A percentile compares a stretch with the other conserved stretches of the same genome.
phyloP scores from a whole-genome alignment of 106 monocot species.

The Chionographis japonica region DNA sequence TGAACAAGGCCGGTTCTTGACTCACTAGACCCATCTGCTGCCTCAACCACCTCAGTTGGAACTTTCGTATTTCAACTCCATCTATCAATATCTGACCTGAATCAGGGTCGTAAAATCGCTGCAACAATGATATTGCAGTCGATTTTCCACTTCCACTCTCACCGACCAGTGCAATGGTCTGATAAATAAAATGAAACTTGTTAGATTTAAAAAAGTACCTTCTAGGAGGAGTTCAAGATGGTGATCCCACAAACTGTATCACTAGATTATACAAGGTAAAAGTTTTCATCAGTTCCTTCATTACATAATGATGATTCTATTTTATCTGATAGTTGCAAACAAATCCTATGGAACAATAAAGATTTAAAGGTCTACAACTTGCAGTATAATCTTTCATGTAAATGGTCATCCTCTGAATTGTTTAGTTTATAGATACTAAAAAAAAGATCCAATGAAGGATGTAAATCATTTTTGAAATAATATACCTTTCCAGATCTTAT shows the following conservation, averaged over 20 bases:
- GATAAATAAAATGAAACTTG: background rate
- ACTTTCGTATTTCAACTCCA: conserved; percentile 18
- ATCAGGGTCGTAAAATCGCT: conserved; percentile 19
- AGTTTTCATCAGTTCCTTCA: too few relatives aligned
- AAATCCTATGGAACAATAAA: too few relatives aligned
- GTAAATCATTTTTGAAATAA: background rate
- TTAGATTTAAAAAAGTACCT: background rate
- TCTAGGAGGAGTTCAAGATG: too few relatives aligned
- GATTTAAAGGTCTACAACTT: too few relatives aligned
- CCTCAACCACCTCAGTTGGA: conserved; percentile 16
- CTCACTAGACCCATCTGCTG: conserved; percentile 23
- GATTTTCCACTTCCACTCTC: conserved; percentile 24
- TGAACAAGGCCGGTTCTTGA: conserved; percentile 14
- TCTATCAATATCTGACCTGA: conserved; percentile 20
- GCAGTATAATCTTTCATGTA: too few relatives aligned
- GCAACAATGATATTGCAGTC: conserved; percentile 10
- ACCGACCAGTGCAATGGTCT: conserved; percentile 19
- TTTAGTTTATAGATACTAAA: too few relatives aligned
- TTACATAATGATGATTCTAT: too few relatives aligned
- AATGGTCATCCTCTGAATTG: too few relatives aligned
- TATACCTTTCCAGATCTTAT: conserved; percentile 42
- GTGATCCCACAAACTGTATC: too few relatives aligned
- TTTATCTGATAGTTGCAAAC: too few relatives aligned
- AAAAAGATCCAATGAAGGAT: too few relatives aligned
- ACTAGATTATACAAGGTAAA: too few relatives aligned